Conservation (phyloP, 1,284 basidiomycete species). For the Rhodotorula sp. region DNA sequence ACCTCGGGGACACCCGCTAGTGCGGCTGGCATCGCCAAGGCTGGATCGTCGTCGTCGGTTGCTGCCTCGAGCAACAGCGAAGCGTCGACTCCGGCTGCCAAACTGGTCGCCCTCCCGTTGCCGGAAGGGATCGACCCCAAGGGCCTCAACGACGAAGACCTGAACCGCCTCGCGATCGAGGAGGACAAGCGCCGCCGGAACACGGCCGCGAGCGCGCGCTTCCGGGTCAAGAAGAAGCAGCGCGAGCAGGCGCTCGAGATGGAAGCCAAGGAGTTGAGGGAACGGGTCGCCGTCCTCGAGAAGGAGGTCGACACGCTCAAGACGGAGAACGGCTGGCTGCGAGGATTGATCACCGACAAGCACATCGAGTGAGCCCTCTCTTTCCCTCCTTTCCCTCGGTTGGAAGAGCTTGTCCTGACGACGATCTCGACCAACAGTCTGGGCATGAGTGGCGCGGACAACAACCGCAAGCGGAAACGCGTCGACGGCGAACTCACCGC, state of each 20-base stretch:
- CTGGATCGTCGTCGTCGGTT: conserved; percentile 3
- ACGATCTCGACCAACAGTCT: background rate
- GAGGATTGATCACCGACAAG: conserved; percentile 77
- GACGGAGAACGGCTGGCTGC: conserved; percentile 92
- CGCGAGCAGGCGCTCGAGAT: conserved; percentile 88
- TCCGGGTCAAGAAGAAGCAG: conserved; percentile 98
- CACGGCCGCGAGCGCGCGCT: conserved; percentile 78
- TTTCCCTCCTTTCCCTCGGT: too few species aligned
- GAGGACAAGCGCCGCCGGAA: conserved; percentile 94
- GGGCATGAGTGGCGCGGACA: conserved; percentile 23
- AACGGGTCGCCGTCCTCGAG: conserved; percentile 73
- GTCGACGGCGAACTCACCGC: conserved; percentile 20
- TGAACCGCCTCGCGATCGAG: conserved; percentile 47
- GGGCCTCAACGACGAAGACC: conserved; percentile 32
- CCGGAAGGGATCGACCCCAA: conserved; percentile 23
- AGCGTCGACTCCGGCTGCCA: background rate
- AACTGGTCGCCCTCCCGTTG: conserved; percentile 7
- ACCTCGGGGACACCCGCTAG: conserved; percentile 1
- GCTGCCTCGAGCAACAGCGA: conserved; percentile 9
- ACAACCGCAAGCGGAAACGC: conserved; percentile 27
- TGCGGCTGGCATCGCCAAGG: background rate
- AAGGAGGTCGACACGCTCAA: conserved; percentile 86
- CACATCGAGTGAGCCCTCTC: conserved; percentile 11
- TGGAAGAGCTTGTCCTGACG: background rate
- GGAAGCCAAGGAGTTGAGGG: conserved; percentile 85